Conservation (phyloP, 495 filamentous ascomycete species). For the Eremomyces bilateralis region DNA sequence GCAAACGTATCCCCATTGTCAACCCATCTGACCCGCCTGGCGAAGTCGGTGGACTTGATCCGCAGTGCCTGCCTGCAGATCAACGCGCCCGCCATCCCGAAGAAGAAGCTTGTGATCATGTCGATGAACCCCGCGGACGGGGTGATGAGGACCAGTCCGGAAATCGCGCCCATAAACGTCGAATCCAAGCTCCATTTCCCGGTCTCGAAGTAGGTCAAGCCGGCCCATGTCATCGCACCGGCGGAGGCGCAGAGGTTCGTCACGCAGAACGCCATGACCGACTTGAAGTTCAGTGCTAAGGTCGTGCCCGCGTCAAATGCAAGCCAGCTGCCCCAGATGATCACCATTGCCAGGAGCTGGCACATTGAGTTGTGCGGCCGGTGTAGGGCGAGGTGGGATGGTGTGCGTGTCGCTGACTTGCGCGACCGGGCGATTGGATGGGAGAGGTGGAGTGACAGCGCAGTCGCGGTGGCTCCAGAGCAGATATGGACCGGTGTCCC, state of each 20-base stretch:
- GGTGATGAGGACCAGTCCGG: conserved; percentile 28
- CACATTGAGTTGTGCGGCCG: conserved; percentile 26
- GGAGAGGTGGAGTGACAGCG: conserved; percentile 23
- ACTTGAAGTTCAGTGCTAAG: conserved; percentile 23
- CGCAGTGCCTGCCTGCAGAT: conserved; percentile 26
- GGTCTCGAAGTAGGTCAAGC: conserved; percentile 23
- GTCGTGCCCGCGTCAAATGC: conserved; percentile 26
- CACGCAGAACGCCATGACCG: conserved; percentile 25
- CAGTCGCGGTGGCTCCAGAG: conserved; percentile 23
- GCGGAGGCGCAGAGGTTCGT: conserved; percentile 28
- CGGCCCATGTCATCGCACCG: conserved; percentile 26
- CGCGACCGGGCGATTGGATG: conserved; percentile 23
- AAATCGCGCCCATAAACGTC: conserved; percentile 29
- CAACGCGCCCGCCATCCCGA: conserved; percentile 22
- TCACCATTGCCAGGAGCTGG: conserved; percentile 17
- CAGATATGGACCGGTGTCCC: conserved; percentile 27
- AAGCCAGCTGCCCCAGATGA: conserved; percentile 15
- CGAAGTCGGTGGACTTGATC: conserved; percentile 25
- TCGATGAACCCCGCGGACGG: conserved; percentile 26
- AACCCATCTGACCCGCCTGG: conserved; percentile 19
- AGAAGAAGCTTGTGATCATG: conserved; percentile 23
- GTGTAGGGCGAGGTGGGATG: conserved; percentile 24
- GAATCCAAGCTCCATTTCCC: conserved; percentile 27
- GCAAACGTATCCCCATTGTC: conserved; percentile 27
- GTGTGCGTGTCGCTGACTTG: conserved; percentile 18